Base-by-base conservation (phyloP, 1,139 yeast genomes). In the Yamadazyma dendronema region DNA sequence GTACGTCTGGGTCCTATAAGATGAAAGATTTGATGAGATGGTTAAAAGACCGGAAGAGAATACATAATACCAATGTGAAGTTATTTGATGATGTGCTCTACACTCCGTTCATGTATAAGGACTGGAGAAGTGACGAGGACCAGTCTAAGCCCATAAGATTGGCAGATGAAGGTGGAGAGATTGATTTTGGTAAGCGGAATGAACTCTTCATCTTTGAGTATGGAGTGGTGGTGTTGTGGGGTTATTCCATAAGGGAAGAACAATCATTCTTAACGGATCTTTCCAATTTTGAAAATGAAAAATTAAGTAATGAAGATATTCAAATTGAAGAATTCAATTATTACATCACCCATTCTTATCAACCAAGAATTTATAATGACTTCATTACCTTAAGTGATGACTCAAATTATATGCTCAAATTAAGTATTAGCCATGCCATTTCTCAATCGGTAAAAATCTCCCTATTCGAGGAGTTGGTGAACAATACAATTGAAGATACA, bases 171-270 rank as follows among this genome's bases (percentile, higher is more conserved):
- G 97, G 97, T 40, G 96, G 97, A 22, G 96, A 89, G 50, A 86
- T 90, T 40, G 90, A 89, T 50, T 80, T 89, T 37, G 84, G 84
- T 25, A 79, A 81, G 56, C 79, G 79, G 49, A 83, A 84, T 17
- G 97, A 89, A 56, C 69, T 88, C 7, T 92, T 89, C 54, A 71
- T 90, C 14, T 92, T 92, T 65, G 97, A 89, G 52, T 90, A 90
- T 58, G 98, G 98, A 19, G 97, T 90, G 12, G 81, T 88, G 15
- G 95, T 92, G 1, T 67, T 90, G 71, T 92, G 98, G 98, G 97
- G 98, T 1, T 92, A 86, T 54, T 78, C 90, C 1, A 74, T 78
- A 39, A 74, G 80, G 38, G 97, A 92, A 59, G 97, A 92, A 56
- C 78, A 79, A 48, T 80, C 90, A 37, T 86, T 92, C 51, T 65